A percentile compares a stretch with the other conserved stretches of the same genome.
Conservation (phyloP, 2,329 filamentous ascomycete genomes). For the Colletotrichum endophyticum region DNA sequence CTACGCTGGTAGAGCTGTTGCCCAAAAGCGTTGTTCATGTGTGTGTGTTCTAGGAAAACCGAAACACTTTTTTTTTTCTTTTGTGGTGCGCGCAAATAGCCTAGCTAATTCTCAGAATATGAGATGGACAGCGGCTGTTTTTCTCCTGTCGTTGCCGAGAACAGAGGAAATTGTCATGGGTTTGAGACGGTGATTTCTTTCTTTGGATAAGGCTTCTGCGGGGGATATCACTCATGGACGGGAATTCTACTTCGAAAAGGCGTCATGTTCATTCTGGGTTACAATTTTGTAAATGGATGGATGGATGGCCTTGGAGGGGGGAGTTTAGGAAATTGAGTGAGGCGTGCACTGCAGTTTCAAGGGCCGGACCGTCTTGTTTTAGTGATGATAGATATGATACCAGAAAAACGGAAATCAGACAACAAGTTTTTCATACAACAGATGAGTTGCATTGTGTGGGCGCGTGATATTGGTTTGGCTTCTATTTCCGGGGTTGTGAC, state of each 20-base stretch:
- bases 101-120: neutral
- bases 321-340: neutral
- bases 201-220: neutral
- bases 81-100: neutral
- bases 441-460: neutral
- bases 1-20: slow-evolving; percentile 14
- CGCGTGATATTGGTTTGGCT: neutral
- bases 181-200: neutral
- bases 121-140: neutral
- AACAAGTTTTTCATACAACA: neutral
- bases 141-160: neutral
- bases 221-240: neutral
- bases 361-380: neutral
- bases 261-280: neutral
- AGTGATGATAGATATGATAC: slow-evolving; percentile 9
- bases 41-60: neutral
- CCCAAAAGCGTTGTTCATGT: neutral
- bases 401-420: neutral
- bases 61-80: neutral
- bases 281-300: neutral
- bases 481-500: neutral
- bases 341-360: neutral
- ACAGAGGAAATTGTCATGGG: neutral
- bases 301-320: neutral
- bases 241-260: neutral